phyloP scores from a whole-genome alignment of 2,329 filamentous ascomycete genomes.

The Penicillium hesseltinei region DNA sequence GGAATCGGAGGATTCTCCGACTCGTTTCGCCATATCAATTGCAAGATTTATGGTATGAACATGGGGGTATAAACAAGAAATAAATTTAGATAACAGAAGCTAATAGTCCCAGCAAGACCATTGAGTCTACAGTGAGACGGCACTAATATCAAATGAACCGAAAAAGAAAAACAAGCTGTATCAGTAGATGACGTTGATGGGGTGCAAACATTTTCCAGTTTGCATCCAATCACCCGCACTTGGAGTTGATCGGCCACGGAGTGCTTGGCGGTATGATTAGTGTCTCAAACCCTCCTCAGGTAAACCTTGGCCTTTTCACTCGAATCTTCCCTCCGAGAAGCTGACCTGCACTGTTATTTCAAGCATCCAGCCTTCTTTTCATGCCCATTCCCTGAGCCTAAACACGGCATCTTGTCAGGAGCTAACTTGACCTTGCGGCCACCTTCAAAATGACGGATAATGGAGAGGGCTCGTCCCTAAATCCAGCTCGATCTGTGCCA shows the following conservation, averaged over 20 bases:
- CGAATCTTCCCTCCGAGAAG: background rate
- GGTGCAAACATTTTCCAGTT: slow-evolving; percentile 30
- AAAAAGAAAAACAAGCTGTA: background rate
- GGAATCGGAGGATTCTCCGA: slow-evolving; percentile 22
- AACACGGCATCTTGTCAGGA: background rate
- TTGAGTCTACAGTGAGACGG: background rate
- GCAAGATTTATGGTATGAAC: slow-evolving; percentile 3
- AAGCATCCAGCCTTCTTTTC: background rate
- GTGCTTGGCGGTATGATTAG: slow-evolving; percentile 4
- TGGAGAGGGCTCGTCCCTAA: slow-evolving; percentile 38
- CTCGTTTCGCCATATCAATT: slow-evolving; percentile 24
- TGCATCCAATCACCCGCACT: slow-evolving; percentile 26
- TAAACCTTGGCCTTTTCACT: slow-evolving; percentile 3
- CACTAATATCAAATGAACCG: background rate
- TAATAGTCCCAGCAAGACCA: background rate
- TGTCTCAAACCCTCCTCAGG: slow-evolving; percentile 9
- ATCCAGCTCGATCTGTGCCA: slow-evolving; percentile 32
- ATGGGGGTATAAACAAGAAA: slow-evolving; percentile 1
- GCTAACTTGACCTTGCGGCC: slow-evolving; percentile 9
- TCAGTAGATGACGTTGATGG: slow-evolving; percentile 13
- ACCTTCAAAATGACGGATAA: slow-evolving; percentile 35
- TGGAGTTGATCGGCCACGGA: slow-evolving; percentile 14
- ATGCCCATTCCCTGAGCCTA: slow-evolving; percentile 2
- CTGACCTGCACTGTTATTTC: background rate
- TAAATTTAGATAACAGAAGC: background rate